These are phyloP conservation scores for Colletotrichum gigasporum DNA, from an alignment of 2,329 filamentous ascomycete genomes.

Conservation along the genomic window DNA sequence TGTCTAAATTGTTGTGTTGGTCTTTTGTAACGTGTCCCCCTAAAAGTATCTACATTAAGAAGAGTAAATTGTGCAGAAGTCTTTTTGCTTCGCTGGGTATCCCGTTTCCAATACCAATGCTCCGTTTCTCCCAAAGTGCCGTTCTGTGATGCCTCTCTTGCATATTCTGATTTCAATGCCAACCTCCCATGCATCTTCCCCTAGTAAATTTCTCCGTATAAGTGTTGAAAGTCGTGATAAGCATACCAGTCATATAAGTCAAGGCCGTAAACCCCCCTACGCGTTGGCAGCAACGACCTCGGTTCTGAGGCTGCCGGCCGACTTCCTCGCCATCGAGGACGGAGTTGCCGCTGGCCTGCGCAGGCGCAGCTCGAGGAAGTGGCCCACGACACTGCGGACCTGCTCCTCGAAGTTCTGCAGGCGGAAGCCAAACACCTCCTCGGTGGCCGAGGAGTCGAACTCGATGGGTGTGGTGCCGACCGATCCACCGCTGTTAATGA, in stretches of 20 bases:
- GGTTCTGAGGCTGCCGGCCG: neutral
- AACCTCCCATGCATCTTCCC: neutral
- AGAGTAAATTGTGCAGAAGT: too few species aligned
- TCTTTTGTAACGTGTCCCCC: too few species aligned
- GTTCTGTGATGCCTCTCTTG: neutral
- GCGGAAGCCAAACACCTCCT: slow-evolving; percentile 43
- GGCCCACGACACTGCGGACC: slow-evolving; percentile 43
- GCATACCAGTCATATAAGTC: neutral
- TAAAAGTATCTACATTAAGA: too few species aligned
- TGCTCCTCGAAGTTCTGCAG: slow-evolving; percentile 45
- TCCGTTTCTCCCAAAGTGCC: neutral
- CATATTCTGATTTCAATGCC: too few species aligned
- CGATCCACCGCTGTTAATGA: slow-evolving; percentile 19
- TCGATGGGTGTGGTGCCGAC: slow-evolving; percentile 12
- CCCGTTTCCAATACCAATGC: too few species aligned
- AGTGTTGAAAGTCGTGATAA: neutral
- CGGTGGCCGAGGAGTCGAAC: slow-evolving; percentile 40
- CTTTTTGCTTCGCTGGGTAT: neutral
- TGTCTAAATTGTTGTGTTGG: too few species aligned
- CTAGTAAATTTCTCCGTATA: neutral
- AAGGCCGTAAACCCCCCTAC: neutral
- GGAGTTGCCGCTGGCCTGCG: neutral
- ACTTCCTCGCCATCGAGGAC: neutral
- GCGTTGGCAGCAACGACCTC: slow-evolving; percentile 8
- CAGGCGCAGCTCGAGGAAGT: slow-evolving; percentile 43